Percentiles rank a stretch among this genome's conserved stretches.
phyloP scores from a whole-genome alignment of 768 basidiomycete genomes.

The Phanerodontia chrysosporium region DNA sequence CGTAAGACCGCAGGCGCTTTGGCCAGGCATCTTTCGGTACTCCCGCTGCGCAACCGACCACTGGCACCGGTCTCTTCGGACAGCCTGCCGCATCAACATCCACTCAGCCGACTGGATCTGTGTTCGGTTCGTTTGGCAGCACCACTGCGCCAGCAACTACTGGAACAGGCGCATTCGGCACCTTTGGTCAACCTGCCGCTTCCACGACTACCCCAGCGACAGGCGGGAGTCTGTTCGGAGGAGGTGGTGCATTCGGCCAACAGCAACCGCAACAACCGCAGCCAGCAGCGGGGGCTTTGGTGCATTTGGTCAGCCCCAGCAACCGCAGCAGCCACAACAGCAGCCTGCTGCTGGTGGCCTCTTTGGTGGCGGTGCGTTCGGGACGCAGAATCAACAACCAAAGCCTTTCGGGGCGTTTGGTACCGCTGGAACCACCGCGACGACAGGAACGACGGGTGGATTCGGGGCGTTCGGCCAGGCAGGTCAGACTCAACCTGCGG shows the following conservation, averaged over 20 bases:
- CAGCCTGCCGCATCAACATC: constrained; percentile 22
- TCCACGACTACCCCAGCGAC: constrained; percentile 16
- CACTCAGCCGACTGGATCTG: constrained; percentile 25
- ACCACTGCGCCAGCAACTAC: constrained; percentile 18
- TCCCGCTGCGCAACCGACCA: constrained; percentile 20
- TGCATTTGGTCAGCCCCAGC: constrained; percentile 26
- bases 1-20: constrained; percentile 39
- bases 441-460: constrained; percentile 25
- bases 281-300: constrained; percentile 22
- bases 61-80: constrained; percentile 26
- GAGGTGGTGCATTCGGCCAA: constrained; percentile 28
- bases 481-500: constrained; percentile 29
- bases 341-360: not conserved
- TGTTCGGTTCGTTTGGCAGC: constrained; percentile 26
- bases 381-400: constrained; percentile 7
- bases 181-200: constrained; percentile 25
- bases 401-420: constrained; percentile 40
- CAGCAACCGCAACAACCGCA: constrained; percentile 32
- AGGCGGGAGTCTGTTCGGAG: constrained; percentile 22
- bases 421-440: constrained; percentile 19
- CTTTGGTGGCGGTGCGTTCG: constrained; percentile 11
- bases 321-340: constrained; percentile 8
- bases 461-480: constrained; percentile 21
- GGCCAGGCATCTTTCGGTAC: constrained; percentile 31
- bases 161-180: constrained; percentile 25